Evolutionary conservation across 2,329 filamentous ascomycete genomes (phyloP), one percentile per base, ranked within the genome.

Genomic region (Ceratocystis colombiana): DNA sequence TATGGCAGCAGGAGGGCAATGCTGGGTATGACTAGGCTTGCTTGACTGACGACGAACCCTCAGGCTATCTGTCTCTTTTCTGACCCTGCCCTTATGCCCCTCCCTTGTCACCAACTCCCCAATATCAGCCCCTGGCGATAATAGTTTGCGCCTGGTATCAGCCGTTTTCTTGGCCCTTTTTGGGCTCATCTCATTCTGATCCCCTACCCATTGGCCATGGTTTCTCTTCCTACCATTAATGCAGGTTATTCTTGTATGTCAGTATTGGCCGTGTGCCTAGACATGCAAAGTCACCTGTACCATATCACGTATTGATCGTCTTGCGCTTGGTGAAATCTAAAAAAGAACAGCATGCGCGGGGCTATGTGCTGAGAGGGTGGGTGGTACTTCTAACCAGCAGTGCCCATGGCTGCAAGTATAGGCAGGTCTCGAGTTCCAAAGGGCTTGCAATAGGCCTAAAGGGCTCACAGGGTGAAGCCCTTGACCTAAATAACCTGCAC

Each of bases 161-260:
- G 37, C 37, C 12, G 37, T 41, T 41, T 41, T 53, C 48, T 25
- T 37, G 55, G 7, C 22, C 22, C 17, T 59, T 59, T 59, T 59
- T 37, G 30, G 55, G 55, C 25, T 37, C 28, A 59, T 30, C 30
- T 59, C 55, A 33, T 33, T 20, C 25, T 15, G 33, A 8, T 17
- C 33, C 55, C 55, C 28, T 59, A 20, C 25, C 25, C n/a, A 20
- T n/a, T 55, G 5, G 10, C 55, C 25, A 53, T 53, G 48, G 20
- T 53, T 53, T 53, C 22, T 25, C 48, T 28, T 53, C 30, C 55
- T 37, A 20, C 55, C 30, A 25, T 5, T 28, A 59, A 59, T n/a
- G 55, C 25, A 37, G 33, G 55, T 59, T 59, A 59, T 59, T 59
- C 55, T 59, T 59, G 55, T 59, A n/a, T 59, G 28, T 59, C 5